These are phyloP conservation scores for Clonostachys sp. DNA, from an alignment of 2,329 filamentous ascomycete genomes.

Conservation along the genomic window DNA sequence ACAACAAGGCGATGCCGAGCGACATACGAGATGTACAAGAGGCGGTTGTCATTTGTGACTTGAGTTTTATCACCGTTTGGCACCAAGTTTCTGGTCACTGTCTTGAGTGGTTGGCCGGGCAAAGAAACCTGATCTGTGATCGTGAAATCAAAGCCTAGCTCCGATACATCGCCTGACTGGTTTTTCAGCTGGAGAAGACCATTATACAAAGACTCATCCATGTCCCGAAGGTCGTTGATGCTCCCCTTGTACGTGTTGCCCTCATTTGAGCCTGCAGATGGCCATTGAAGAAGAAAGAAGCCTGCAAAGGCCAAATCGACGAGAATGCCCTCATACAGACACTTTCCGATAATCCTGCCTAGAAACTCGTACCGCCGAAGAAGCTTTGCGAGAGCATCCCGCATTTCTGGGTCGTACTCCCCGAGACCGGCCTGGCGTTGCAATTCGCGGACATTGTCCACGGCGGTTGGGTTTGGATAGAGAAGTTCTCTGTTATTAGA, in stretches of 20 bases:
- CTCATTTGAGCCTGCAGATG: slow-evolving; percentile 61
- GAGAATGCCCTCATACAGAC: slow-evolving; percentile 93
- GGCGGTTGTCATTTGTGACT: slow-evolving; percentile 88
- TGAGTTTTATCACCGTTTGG: slow-evolving; percentile 69
- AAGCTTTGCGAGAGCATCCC: slow-evolving; percentile 51
- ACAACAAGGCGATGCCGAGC: slow-evolving; percentile 79
- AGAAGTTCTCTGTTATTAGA: slow-evolving; percentile 83
- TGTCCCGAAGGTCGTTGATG: slow-evolving; percentile 87
- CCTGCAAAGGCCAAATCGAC: slow-evolving; percentile 90
- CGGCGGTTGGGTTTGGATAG: slow-evolving; percentile 78
- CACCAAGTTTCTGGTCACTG: slow-evolving; percentile 70
- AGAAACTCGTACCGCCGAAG: slow-evolving; percentile 83
- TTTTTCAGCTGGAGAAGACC: slow-evolving; percentile 82
- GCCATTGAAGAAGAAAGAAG: slow-evolving; percentile 96
- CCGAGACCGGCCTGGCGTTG: slow-evolving; percentile 45
- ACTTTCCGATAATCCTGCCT: slow-evolving; percentile 90
- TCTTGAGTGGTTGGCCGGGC: slow-evolving; percentile 44
- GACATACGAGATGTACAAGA: slow-evolving; percentile 92
- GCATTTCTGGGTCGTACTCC: slow-evolving; percentile 53
- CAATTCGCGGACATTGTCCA: slow-evolving; percentile 63
- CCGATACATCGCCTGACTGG: slow-evolving; percentile 68
- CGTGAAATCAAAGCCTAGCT: slow-evolving; percentile 80
- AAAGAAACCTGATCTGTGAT: slow-evolving; percentile 65
- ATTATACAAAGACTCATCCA: slow-evolving; percentile 87
- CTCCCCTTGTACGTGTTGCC: slow-evolving; percentile 81